Base-by-base conservation (phyloP, 2,329 filamentous ascomycete species). In the Triangularia verruculosa region DNA sequence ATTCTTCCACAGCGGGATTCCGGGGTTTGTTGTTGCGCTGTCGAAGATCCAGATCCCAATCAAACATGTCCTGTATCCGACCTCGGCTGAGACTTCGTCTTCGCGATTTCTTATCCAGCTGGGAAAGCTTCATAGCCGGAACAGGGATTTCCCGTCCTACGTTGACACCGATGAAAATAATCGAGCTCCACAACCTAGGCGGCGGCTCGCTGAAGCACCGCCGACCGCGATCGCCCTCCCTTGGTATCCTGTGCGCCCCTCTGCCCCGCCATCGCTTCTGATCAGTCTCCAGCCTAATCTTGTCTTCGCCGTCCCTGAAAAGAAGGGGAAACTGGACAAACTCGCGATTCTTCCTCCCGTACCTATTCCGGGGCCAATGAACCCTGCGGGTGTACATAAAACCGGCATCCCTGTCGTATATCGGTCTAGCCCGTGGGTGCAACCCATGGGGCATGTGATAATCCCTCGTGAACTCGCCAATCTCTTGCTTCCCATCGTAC, bases 11-110 rank as follows among this genome's bases (percentile, higher is more conserved):
- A 9, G 27, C 9, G 9, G 27, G 9, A 4, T 28, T 28, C 5
- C 27, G 27, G 27, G 27, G 9, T 9, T 28, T 28, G 27, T 9
- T 9, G 9, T 4, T 4, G 9, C 57, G 11, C 12, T 25, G 28
- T 27, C 17, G 17, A 17, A 64, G 22, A 7, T 62, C 54, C 6
- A 61, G 34, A 39, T 63, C 39, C 67, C 67, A 70, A 65, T 73
- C 67, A 66, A 78, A 78, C 75, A 78, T 76, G 17, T 72, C 71
- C 30, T 69, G 67, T 25, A 78, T 74, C 57, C 74, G 73, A 1
- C 72, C 71, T 13, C 76, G 73, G 66, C 76, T 78, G 9, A 78
- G 64, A 61, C 76, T 77, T 20, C 76, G 70, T 25, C 75, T 67
- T 3, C 76, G 71, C 1, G 72, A 71, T 7, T 73, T 64, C 39